Conservation (phyloP, 768 basidiomycete genomes). For the Leccinum barrowsii region DNA sequence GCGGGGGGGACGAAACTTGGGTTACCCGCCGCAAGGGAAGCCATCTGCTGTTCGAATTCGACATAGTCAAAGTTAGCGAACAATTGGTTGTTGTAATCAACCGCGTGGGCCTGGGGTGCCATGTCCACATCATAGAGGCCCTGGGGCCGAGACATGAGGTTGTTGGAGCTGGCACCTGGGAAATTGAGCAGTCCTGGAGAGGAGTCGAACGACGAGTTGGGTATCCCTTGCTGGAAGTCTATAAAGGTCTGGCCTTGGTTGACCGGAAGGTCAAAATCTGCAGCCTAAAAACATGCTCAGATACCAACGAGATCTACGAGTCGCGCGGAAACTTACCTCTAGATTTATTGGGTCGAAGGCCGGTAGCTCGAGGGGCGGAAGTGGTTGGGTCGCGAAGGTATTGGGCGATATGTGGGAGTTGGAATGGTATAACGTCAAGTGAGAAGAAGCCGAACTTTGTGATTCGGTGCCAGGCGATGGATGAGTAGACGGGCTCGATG, state of each 20-base stretch:
- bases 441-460: constrained; percentile 22
- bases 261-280: constrained; percentile 15
- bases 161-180: constrained; percentile 29
- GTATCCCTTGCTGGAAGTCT: neutral
- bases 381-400: constrained; percentile 6
- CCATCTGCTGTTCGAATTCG: constrained; percentile 9
- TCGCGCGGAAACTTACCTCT: constrained; percentile 7
- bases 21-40: neutral
- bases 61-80: constrained; percentile 25
- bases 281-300: constrained; percentile 3
- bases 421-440: constrained; percentile 4
- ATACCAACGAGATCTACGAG: neutral
- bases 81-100: constrained; percentile 13
- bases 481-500: constrained; percentile 11
- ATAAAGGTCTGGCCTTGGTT: constrained; percentile 6
- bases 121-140: constrained; percentile 37
- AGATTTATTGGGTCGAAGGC: constrained; percentile 2
- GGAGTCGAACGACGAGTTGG: constrained; percentile 16
- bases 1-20: neutral
- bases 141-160: constrained; percentile 32
- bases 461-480: constrained; percentile 7
- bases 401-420: constrained; percentile 13
- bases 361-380: neutral
- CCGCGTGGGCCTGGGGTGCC: constrained; percentile 3
- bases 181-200: constrained; percentile 33